Base-by-base conservation (phyloP, 352 stramenopile species). In the Globisporangium polare region DNA sequence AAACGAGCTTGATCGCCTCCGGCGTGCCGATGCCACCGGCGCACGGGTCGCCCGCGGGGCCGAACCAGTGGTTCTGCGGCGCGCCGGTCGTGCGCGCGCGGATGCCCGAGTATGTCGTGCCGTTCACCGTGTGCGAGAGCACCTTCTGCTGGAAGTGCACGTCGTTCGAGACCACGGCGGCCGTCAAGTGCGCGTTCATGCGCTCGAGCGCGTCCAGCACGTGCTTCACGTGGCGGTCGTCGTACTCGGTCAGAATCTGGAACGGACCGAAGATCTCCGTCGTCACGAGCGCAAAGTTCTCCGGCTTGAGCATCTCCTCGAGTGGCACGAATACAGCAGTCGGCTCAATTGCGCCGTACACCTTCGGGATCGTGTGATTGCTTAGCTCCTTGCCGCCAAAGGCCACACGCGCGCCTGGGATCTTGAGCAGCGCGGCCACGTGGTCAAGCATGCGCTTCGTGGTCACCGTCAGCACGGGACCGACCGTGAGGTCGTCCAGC, bases 211-310 rank as follows among this genome's bases (percentile, higher is more conserved):
- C 87, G 53, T 98, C 78, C 13, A 99, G 66, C 8, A 99, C 92
- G 20, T 82, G 64, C 53, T 88, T 78, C 20, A 99, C 61, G 49
- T 98, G 83, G 43, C 80, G 73, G 65, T 98, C 91, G 72, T 98
- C 97, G 68, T 94, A 95, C 65, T 92, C 89, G 17, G 95, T 98
- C 50, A 99, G 66, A 49, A 99, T 69, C 69, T 99, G 96, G 75
- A 99, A 99, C 24, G 97, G 97, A n/a, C 95, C 97, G 71, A 99
- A 99, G 63, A 99, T 96, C 76, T 99, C 97, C 26, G 85, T 99
- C 15, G 91, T 98, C 58, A 91, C 97, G 20, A 93, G 73, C 37
- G 90, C 80, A 67, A 99, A 99, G 77, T 98, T 89, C 66, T 98
- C 89, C 1, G 79, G 80, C 73, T 98, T 97, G 54, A 98, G 66